Conservation (phyloP, 768 basidiomycete genomes). For the Russula compacta region DNA sequence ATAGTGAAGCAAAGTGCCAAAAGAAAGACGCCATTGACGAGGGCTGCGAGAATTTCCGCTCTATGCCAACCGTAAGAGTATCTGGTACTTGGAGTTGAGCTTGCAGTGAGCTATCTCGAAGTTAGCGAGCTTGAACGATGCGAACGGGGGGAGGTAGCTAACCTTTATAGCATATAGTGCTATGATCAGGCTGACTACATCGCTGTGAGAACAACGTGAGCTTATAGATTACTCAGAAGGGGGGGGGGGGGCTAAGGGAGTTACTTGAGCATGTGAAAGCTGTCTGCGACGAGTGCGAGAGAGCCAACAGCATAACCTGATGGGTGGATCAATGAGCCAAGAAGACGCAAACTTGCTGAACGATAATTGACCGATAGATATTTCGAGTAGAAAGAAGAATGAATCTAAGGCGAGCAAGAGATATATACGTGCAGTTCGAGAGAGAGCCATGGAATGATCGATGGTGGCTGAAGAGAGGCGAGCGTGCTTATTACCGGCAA, state of each 20-base stretch:
- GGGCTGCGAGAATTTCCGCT: constrained; percentile 90
- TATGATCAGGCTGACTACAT: constrained; percentile 91
- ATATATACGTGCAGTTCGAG: constrained; percentile 65
- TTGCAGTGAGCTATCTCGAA: constrained; percentile 49
- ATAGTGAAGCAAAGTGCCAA: constrained; percentile 96
- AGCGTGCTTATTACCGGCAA: no score
- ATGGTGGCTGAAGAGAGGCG: no score
- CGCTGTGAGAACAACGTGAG: constrained; percentile 43
- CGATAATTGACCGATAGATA: constrained; percentile 54
- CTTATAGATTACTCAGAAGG: background rate
- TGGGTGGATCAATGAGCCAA: constrained; percentile 1
- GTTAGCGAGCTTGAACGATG: constrained; percentile 1
- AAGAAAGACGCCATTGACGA: constrained; percentile 95
- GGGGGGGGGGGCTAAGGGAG: constrained; percentile 23
- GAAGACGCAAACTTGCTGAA: background rate
- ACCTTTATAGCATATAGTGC: constrained; percentile 93
- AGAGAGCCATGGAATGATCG: constrained; percentile 30
- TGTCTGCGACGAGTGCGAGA: constrained; percentile 90
- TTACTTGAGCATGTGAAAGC: constrained; percentile 98
- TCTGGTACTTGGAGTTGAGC: constrained; percentile 50
- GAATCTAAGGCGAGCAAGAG: constrained; percentile 79
- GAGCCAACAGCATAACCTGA: constrained; percentile 93
- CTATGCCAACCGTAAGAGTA: constrained; percentile 99
- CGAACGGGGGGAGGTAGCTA: constrained; percentile 8
- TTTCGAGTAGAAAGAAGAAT: constrained; percentile 78